These are phyloP conservation scores for Onygenales sp. DNA, from an alignment of 2,329 filamentous ascomycete species.

Conservation along the genomic window DNA sequence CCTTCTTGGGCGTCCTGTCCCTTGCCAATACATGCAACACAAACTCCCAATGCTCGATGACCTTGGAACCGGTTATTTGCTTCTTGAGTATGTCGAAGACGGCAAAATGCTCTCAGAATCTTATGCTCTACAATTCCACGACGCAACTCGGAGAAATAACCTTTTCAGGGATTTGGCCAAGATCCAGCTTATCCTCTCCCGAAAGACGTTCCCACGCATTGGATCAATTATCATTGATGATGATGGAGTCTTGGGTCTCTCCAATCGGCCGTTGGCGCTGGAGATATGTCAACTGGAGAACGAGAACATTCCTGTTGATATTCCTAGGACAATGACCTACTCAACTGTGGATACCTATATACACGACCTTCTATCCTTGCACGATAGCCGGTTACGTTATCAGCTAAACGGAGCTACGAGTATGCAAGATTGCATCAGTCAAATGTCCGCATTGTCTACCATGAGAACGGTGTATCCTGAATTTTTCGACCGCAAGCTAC, in stretches of 20 bases:
- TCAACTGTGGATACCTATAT: neutral
- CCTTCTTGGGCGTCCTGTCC: too few species aligned
- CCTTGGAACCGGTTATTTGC: neutral
- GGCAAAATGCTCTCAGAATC: neutral
- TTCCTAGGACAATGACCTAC: neutral
- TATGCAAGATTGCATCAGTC: slow-evolving; percentile 5
- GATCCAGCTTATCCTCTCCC: neutral
- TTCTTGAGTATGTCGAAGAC: neutral
- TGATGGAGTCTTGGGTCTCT: neutral
- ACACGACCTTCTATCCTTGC: neutral
- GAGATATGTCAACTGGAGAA: neutral
- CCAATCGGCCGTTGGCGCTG: neutral
- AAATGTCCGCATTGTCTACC: slow-evolving; percentile 12
- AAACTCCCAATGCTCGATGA: neutral
- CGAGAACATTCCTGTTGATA: neutral
- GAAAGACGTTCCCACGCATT: neutral
- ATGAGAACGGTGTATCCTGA: slow-evolving; percentile 18
- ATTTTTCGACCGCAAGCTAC: slow-evolving; percentile 19
- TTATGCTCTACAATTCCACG: neutral
- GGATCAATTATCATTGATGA: neutral
- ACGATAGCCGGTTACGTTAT: neutral
- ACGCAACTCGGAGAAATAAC: neutral
- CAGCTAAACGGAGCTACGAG: slow-evolving; percentile 4
- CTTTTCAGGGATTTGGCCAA: neutral
- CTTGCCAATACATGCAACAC: neutral